Base-by-base conservation (phyloP, 1,284 basidiomycete genomes). In the Leccinum pachyderme region DNA sequence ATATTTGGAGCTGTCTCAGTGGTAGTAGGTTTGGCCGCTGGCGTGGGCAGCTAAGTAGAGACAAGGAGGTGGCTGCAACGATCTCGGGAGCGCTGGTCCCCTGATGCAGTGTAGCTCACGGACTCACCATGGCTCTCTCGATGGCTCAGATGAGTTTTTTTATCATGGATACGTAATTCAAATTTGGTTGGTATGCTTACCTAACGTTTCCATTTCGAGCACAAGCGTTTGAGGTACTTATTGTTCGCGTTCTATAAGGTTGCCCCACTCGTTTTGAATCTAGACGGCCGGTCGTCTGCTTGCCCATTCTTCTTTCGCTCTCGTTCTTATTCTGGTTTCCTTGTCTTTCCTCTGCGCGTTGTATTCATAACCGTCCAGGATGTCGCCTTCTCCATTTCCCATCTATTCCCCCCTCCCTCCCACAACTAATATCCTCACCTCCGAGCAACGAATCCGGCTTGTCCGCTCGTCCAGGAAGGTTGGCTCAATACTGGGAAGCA, bases 391-490 rank as follows among this genome's bases (percentile, higher is more conserved):
- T 8, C 7, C 57, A 6, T 65, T 60, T 25, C 24, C 56, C 8
- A 52, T 54, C 22, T 51, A 56, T 53, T 50, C 58, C 4, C 55
- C 52, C 29, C 70, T 59, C 12, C 70, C 67, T 7, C 78, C 79
- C 0, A 83, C 82, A 7, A 68, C 71, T 52, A 83, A 84, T 64
- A 69, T 61, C 18, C 78, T 86, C 35, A 72, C 77, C 49, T 64
- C 72, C 0, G 69, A 73, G 44, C 76, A 84, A 57, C 81, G 82
- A 13, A 63, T 73, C 6, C 81, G 81, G 51, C 77, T 84, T 25
- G 72, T 86, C 43, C 79, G 80, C 47, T 82, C 84, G 0, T 78
- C 83, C 1, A 75, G 81, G 58, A 87, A 87, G 62, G 75, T 86
- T 39, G 80, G 76, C 18, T 74, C 75, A 0, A 72, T 87, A 29